Percentiles rank a stretch among this genome's conserved stretches.
phyloP scores from a whole-genome alignment of 495 filamentous ascomycete species.

The Schizothecium vesticola region DNA sequence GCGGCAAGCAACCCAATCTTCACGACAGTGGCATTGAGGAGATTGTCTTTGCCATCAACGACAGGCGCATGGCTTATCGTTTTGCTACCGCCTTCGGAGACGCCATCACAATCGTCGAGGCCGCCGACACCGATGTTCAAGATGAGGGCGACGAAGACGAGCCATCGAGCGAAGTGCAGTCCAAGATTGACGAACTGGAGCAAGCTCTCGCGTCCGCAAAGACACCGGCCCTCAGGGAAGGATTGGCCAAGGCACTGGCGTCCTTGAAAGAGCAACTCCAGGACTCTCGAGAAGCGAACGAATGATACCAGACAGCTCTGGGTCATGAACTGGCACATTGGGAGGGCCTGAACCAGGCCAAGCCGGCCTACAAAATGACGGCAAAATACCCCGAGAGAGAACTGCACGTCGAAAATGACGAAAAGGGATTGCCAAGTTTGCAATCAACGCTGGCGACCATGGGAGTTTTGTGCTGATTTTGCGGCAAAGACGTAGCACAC shows the following conservation, averaged over 20 bases:
- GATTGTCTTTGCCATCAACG: background rate
- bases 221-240: background rate
- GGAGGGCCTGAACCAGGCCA: background rate
- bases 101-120: background rate
- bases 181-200: slow-evolving; percentile 3
- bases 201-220: background rate
- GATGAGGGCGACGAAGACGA: background rate
- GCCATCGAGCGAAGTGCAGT: background rate
- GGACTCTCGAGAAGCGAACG: background rate
- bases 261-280: slow-evolving; percentile 1
- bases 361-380: too few species aligned
- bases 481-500: background rate
- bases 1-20: slow-evolving; percentile 35
- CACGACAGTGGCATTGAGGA: slow-evolving; percentile 23
- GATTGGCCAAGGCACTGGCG: background rate
- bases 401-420: background rate
- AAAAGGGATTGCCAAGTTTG: background rate
- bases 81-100: slow-evolving; percentile 5
- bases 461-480: background rate
- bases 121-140: background rate
- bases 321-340: background rate
- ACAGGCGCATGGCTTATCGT: background rate
- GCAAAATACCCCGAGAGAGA: background rate
- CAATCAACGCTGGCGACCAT: background rate
- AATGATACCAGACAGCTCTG: background rate